Evolutionary conservation across 768 basidiomycete genomes (phyloP).

Genomic region (Termitomyces sp.): DNA sequence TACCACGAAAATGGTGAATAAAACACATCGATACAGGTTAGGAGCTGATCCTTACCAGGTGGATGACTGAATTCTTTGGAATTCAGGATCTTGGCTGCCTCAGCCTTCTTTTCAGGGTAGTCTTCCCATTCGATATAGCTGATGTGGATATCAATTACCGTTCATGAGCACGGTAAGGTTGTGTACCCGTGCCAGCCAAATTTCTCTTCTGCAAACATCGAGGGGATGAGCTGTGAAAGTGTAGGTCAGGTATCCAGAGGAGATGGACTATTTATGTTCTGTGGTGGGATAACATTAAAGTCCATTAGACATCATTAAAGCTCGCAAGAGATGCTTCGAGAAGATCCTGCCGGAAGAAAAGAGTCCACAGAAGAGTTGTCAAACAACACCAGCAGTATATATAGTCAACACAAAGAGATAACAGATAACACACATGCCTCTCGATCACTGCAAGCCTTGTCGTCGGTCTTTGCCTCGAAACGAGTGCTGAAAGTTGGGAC

Average conservation of each 20-base stretch:
- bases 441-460: background rate
- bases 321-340: background rate
- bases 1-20: slow-evolving; percentile 16
- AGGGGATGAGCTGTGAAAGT: background rate
- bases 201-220: slow-evolving; percentile 36
- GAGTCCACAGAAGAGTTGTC: background rate
- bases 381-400: background rate
- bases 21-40: background rate
- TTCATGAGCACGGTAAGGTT: background rate
- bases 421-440: background rate
- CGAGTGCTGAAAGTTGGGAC: background rate
- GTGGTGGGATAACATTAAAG: background rate
- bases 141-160: background rate
- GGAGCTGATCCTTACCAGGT: slow-evolving; percentile 29
- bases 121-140: slow-evolving; percentile 53
- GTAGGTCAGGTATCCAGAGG: background rate
- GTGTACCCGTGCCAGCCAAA: slow-evolving; percentile 38
- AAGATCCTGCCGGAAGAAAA: background rate
- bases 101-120: slow-evolving; percentile 40
- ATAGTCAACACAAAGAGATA: background rate
- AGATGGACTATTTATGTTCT: background rate
- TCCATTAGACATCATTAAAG: background rate
- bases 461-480: background rate
- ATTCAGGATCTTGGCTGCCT: slow-evolving; percentile 39
- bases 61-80: slow-evolving; percentile 37